A percentile compares a stretch with the other conserved stretches of the same genome.
Evolutionary conservation across 139 green algal genomes (phyloP).

Genomic region (Chlorella sp.): DNA sequence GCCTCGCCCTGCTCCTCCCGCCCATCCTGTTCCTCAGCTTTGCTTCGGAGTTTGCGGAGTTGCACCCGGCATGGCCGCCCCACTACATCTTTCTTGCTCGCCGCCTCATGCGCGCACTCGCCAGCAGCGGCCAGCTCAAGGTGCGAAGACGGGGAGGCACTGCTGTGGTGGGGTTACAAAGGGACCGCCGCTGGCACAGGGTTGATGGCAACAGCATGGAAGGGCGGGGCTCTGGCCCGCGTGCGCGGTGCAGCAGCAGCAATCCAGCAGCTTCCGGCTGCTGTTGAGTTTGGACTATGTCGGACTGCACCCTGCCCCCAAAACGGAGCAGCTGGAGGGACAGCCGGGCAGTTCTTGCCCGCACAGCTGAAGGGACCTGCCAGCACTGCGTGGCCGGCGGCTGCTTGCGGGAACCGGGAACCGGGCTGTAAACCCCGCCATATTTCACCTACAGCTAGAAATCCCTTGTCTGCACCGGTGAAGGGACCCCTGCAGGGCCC

Average conservation of each 20-base stretch:
- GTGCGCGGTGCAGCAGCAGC: too few species aligned
- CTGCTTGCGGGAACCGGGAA: too few species aligned
- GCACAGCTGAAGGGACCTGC: neutral
- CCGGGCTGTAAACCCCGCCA: too few species aligned
- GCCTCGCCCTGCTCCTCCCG: neutral
- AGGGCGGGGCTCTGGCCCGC: too few species aligned
- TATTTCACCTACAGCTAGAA: too few species aligned
- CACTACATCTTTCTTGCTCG: slow-evolving; percentile 26
- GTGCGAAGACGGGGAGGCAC: neutral
- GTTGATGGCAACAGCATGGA: too few species aligned
- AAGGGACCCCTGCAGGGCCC: too few species aligned
- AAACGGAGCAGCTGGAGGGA: too few species aligned
- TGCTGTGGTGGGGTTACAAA: neutral
- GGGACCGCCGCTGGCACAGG: neutral
- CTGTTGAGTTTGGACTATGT: too few species aligned
- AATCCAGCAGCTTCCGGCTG: neutral
- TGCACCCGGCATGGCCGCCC: slow-evolving; percentile 28
- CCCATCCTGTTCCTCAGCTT: slow-evolving; percentile 23
- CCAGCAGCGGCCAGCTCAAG: slow-evolving; percentile 12
- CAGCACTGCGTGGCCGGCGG: too few species aligned
- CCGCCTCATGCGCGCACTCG: slow-evolving; percentile 9
- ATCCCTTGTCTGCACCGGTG: neutral
- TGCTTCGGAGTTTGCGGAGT: neutral
- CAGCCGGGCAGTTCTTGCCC: neutral
- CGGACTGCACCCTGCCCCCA: too few species aligned